These are phyloP conservation scores for Heimioporus sp. DNA, from an alignment of 768 basidiomycete genomes.

Conservation along the genomic window DNA sequence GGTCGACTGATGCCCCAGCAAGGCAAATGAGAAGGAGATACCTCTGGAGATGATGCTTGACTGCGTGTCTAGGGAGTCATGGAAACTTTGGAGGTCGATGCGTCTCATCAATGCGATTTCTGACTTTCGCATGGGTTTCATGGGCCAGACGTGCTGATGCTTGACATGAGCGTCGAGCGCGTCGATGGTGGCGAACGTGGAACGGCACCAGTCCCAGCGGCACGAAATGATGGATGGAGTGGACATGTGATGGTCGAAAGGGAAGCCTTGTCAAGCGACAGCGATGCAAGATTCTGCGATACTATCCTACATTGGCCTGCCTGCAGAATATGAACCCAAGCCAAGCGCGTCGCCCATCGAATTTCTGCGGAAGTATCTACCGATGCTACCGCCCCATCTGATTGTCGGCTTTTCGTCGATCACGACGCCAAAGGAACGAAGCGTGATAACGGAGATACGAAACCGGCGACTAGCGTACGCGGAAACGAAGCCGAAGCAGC, in stretches of 20 bases:
- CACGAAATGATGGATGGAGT: constrained; percentile 33
- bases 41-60: constrained; percentile 15
- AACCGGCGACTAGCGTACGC: constrained; percentile 71
- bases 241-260: too few relatives aligned
- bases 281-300: constrained; percentile 22
- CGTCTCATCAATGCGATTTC: constrained; percentile 42
- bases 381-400: constrained; percentile 66
- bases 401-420: constrained; percentile 40
- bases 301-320: constrained; percentile 55
- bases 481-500: constrained; percentile 48
- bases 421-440: constrained; percentile 63
- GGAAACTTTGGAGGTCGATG: constrained; percentile 37
- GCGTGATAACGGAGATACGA: constrained; percentile 58
- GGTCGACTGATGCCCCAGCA: background rate
- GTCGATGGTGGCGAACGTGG: constrained; percentile 35
- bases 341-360: constrained; percentile 56
- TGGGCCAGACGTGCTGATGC: constrained; percentile 44
- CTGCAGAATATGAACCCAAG: constrained; percentile 55
- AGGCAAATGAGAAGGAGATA: constrained; percentile 7
- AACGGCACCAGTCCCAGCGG: constrained; percentile 55
- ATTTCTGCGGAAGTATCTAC: constrained; percentile 61
- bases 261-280: too few relatives aligned
- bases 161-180: constrained; percentile 47
- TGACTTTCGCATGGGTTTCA: constrained; percentile 40
- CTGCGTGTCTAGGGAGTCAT: constrained; percentile 14